These are phyloP conservation scores for Nasturtium officinale DNA, from an alignment of 345 rosid genomes.

Conservation along the genomic window DNA sequence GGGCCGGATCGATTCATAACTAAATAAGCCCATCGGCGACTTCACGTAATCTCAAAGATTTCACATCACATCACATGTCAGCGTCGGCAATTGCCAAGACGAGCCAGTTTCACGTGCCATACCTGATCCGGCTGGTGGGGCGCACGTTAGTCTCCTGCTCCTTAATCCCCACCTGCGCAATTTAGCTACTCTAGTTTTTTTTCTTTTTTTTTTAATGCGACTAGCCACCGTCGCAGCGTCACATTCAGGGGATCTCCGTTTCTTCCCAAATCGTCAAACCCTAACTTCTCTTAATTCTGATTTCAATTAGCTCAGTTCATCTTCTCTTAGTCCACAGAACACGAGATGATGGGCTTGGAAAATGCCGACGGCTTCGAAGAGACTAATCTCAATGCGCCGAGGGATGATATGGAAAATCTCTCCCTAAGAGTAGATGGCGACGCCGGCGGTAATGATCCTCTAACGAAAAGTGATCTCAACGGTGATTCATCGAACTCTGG, in stretches of 20 bases:
- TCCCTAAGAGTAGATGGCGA: conserved; percentile 50
- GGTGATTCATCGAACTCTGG: conserved; percentile 46
- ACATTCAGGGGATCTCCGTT: conserved; percentile 13
- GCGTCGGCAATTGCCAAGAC: conserved; percentile 30
- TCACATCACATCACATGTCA: conserved; percentile 32
- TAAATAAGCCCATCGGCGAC: conserved; percentile 4
- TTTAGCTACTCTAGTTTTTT: conserved; percentile 30
- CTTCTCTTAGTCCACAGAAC: conserved; percentile 35
- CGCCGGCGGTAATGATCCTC: conserved; percentile 22
- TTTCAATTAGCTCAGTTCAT: conserved; percentile 18
- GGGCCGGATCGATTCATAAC: conserved; percentile 23
- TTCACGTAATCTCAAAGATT: conserved; percentile 13
- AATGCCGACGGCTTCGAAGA: conserved; percentile 56
- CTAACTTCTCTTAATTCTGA: conserved; percentile 25
- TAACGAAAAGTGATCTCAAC: conserved; percentile 25
- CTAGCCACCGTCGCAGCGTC: conserved; percentile 36
- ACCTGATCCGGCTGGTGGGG: conserved; percentile 34
- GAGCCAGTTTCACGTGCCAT: conserved; percentile 46
- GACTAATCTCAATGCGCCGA: conserved; percentile 55
- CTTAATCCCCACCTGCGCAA: conserved; percentile 34
- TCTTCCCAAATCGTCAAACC: conserved; percentile 35
- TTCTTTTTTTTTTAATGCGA: conserved; percentile 21
- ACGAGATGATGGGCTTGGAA: conserved; percentile 86
- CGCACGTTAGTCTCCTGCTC: conserved; percentile 25
- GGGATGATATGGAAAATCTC: conserved; percentile 77